phyloP scores from a whole-genome alignment of 2,329 filamentous ascomycete genomes.

The Colletotrichum incanum region DNA sequence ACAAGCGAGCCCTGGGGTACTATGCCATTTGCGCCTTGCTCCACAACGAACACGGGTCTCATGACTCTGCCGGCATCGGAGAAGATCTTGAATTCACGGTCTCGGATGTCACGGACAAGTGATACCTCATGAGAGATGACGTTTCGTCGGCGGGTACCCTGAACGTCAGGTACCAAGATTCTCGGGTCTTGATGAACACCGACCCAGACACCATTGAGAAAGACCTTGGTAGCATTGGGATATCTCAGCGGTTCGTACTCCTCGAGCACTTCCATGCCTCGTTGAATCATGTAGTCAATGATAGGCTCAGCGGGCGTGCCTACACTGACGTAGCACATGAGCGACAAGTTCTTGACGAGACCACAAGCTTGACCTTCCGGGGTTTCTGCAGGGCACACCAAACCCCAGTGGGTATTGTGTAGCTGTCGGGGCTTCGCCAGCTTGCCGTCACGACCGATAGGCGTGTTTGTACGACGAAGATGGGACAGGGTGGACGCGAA shows the following conservation, averaged over 20 bases:
- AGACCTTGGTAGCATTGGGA: slow-evolving; percentile 96
- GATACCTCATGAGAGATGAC: slow-evolving; percentile 94
- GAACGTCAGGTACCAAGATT: slow-evolving; percentile 84
- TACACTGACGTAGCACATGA: slow-evolving; percentile 99
- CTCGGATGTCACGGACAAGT: slow-evolving; percentile 94
- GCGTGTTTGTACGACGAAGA: slow-evolving; percentile 96
- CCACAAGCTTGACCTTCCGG: slow-evolving; percentile 99
- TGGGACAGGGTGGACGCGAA: slow-evolving; percentile 97
- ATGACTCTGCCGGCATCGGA: slow-evolving; percentile 97
- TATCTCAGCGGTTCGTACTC: slow-evolving; percentile 91
- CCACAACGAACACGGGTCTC: slow-evolving; percentile 92
- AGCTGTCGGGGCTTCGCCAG: slow-evolving; percentile 97
- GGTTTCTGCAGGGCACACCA: slow-evolving; percentile 97
- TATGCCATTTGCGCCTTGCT: slow-evolving; percentile 76
- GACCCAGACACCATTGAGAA: slow-evolving; percentile 98
- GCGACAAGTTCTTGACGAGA: slow-evolving; percentile 95
- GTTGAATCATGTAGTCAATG: slow-evolving; percentile 94
- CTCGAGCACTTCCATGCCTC: slow-evolving; percentile 96
- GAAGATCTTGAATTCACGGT: slow-evolving; percentile 98
- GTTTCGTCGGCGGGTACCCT: slow-evolving; percentile 83
- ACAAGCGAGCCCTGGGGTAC: slow-evolving; percentile 84
- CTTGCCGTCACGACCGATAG: slow-evolving; percentile 97
- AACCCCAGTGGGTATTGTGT: slow-evolving; percentile 98
- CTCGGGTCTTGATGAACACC: slow-evolving; percentile 93
- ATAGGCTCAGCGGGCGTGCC: slow-evolving; percentile 93